Percentiles rank a stretch among this genome's conserved stretches.
Evolutionary conservation across 106 monocot genomes (phyloP).

Genomic region (Platanthera zijinensis): DNA sequence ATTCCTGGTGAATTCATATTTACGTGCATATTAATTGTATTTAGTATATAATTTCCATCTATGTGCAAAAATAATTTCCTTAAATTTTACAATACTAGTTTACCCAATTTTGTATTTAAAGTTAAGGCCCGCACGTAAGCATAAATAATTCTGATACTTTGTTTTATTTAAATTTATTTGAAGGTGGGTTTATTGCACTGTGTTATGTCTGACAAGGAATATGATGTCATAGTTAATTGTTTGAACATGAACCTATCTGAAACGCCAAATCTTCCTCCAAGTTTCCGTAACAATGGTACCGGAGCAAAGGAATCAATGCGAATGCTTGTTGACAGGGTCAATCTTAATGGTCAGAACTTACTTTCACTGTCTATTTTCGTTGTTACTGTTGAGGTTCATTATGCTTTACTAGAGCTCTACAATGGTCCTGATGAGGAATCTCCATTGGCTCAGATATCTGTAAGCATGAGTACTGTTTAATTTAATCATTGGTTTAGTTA

Average conservation of each 20-base stretch:
- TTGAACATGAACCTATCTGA: slow-evolving; percentile 69
- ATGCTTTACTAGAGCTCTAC: slow-evolving; percentile 72
- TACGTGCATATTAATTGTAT: background rate
- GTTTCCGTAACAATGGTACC: slow-evolving; percentile 51
- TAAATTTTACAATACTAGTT: background rate
- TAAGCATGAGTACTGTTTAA: slow-evolving; percentile 24
- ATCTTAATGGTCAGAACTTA: slow-evolving; percentile 60
- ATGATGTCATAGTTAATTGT: slow-evolving; percentile 81
- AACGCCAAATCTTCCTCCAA: slow-evolving; percentile 71
- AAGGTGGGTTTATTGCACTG: slow-evolving; percentile 80
- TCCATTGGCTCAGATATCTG: slow-evolving; percentile 77
- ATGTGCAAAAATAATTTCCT: no score
- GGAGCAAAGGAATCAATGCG: slow-evolving; percentile 72
- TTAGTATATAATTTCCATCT: background rate
- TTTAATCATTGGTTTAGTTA: background rate
- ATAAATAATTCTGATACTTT: background rate
- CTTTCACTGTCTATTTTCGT: slow-evolving; percentile 55
- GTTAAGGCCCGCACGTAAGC: background rate
- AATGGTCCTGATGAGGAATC: slow-evolving; percentile 72
- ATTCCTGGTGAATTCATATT: background rate
- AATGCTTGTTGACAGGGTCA: slow-evolving; percentile 84
- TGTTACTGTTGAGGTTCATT: slow-evolving; percentile 51
- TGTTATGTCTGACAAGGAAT: slow-evolving; percentile 85
- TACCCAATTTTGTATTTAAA: background rate
- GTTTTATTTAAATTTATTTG: slow-evolving; percentile 17